Evolutionary conservation across 2,329 filamentous ascomycete species (phyloP).

Genomic region (Akanthomyces dipterigenus): DNA sequence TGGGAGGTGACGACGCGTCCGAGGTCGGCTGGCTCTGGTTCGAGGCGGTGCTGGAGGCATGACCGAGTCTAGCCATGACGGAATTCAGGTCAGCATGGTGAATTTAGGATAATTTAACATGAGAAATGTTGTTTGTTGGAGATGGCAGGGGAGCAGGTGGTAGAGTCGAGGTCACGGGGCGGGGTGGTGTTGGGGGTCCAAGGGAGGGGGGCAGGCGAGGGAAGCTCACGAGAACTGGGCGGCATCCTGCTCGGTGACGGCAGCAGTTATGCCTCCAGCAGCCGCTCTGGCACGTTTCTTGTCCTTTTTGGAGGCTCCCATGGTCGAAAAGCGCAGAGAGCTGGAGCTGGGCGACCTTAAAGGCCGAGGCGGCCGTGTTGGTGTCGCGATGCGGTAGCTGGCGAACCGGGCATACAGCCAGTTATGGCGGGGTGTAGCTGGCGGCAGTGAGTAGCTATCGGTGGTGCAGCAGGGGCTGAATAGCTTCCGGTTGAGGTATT

Average conservation of each 20-base stretch:
- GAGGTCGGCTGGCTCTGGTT: conserved; percentile 31
- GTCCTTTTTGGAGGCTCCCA: conserved; percentile 40
- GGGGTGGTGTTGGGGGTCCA: conserved; percentile 14
- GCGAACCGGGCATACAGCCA: conserved; percentile 32
- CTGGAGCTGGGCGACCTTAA: conserved; percentile 12
- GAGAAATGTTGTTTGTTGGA: conserved; percentile 3
- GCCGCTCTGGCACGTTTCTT: conserved; percentile 49
- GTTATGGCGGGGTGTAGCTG: conserved; percentile 14
- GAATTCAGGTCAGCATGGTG: neutral
- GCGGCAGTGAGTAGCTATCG: neutral
- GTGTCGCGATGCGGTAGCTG: conserved; percentile 5
- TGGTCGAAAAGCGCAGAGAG: conserved; percentile 1
- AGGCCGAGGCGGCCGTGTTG: neutral
- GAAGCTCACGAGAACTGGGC: conserved; percentile 45
- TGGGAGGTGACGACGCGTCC: conserved; percentile 37
- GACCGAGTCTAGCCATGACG: conserved; percentile 23
- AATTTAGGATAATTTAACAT: neutral
- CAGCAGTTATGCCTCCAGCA: conserved; percentile 44
- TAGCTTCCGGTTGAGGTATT: neutral
- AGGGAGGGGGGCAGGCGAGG: conserved; percentile 22
- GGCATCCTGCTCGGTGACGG: conserved; percentile 46
- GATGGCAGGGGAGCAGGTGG: conserved; percentile 3
- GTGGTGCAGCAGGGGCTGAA: neutral
- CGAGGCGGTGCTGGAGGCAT: conserved; percentile 25
- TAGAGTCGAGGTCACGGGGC: conserved; percentile 16